Evolutionary conservation across 768 basidiomycete species (phyloP).

Genomic region (Mycena alexandri): DNA sequence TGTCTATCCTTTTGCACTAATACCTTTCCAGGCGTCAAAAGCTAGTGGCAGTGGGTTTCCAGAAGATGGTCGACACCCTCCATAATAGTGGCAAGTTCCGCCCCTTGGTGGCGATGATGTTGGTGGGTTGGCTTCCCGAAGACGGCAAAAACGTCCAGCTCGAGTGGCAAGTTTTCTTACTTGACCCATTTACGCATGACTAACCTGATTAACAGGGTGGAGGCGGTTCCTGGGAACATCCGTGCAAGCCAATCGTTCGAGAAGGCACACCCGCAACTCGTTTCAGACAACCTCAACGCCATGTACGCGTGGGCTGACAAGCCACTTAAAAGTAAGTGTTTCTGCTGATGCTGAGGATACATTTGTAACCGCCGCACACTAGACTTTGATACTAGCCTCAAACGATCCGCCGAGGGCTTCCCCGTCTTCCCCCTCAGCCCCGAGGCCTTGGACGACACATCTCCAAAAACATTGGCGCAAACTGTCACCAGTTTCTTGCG

Average conservation of each 20-base stretch:
- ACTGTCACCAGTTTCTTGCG: neutral
- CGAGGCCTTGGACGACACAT: slow-evolving; percentile 10
- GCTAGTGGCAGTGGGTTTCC: slow-evolving; percentile 18
- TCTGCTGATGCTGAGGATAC: neutral
- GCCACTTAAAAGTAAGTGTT: slow-evolving; percentile 23
- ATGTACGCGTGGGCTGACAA: slow-evolving; percentile 13
- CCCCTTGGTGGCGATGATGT: slow-evolving; percentile 19
- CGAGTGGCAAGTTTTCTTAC: slow-evolving; percentile 17
- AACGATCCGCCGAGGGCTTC: neutral
- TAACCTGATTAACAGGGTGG: slow-evolving; percentile 13
- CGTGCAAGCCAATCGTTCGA: slow-evolving; percentile 1
- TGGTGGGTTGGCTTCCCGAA: slow-evolving; percentile 17
- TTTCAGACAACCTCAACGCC: neutral
- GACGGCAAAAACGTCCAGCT: slow-evolving; percentile 8
- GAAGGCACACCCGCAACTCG: neutral
- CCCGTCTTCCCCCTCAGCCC: slow-evolving; percentile 9
- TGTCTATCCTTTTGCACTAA: slow-evolving; percentile 4
- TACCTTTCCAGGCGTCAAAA: slow-evolving; percentile 19
- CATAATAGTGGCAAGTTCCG: too few species aligned
- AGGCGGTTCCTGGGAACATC: slow-evolving; percentile 19
- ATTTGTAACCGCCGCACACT: too few species aligned
- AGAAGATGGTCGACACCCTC: slow-evolving; percentile 19
- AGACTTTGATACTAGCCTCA: neutral
- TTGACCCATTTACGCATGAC: neutral
- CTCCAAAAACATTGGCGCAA: neutral